These are phyloP conservation scores for Phytophthora macrochlamydospora DNA, from an alignment of 352 stramenopile genomes.

Conservation along the genomic window DNA sequence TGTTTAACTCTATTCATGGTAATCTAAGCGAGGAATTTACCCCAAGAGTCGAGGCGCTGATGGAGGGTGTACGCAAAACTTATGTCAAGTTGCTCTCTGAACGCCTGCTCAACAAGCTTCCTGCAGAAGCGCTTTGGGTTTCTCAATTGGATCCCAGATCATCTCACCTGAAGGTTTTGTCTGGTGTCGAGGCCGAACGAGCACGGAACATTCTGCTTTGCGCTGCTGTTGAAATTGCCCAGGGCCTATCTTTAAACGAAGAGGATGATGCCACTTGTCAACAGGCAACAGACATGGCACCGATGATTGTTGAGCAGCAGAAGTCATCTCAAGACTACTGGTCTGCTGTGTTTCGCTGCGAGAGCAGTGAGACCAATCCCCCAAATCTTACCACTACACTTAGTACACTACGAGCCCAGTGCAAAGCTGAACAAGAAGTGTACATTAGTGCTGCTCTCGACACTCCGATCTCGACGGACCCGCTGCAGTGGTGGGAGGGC, in stretches of 20 bases:
- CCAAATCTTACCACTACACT: background rate
- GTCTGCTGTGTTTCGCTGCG: background rate
- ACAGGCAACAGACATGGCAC: background rate
- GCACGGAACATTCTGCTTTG: background rate
- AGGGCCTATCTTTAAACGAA: background rate
- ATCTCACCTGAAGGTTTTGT: background rate
- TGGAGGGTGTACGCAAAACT: background rate
- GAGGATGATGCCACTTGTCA: background rate
- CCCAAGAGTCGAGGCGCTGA: background rate
- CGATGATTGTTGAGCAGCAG: background rate
- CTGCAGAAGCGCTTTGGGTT: conserved; percentile 1
- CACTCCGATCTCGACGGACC: background rate
- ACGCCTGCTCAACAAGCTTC: background rate
- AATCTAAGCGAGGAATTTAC: background rate
- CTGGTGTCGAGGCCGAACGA: background rate
- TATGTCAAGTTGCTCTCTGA: background rate
- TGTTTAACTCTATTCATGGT: background rate
- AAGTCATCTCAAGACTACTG: background rate
- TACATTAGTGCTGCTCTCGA: conserved; percentile 3
- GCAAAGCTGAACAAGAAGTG: background rate
- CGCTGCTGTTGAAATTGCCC: background rate
- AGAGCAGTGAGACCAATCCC: background rate
- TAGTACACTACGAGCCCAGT: background rate
- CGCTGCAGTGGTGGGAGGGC: conserved; percentile 4
- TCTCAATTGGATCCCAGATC: conserved; percentile 1